These are phyloP conservation scores for Leccinum fuscescens DNA, from an alignment of 1,284 basidiomycete species.

Conservation along the genomic window DNA sequence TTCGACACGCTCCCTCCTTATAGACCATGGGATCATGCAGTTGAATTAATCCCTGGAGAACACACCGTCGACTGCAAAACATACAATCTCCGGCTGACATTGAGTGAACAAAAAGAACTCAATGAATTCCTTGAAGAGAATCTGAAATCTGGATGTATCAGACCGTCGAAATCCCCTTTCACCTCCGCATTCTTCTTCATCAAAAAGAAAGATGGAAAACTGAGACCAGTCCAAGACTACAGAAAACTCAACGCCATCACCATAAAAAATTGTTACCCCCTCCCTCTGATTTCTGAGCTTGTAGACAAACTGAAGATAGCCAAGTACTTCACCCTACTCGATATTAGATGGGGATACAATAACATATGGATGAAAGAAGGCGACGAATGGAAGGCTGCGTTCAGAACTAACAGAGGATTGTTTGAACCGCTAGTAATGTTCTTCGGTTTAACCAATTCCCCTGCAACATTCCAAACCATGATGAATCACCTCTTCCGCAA, in stretches of 20 bases:
- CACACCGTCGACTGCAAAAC: neutral
- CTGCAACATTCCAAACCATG: neutral
- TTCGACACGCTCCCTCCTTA: neutral
- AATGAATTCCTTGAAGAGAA: neutral
- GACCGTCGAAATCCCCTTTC: neutral
- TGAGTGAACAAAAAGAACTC: no score
- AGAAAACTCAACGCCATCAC: neutral
- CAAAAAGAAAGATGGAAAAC: neutral
- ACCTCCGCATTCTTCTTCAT: neutral
- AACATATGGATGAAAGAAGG: neutral
- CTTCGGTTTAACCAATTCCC: neutral
- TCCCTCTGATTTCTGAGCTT: neutral
- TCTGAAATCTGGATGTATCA: neutral
- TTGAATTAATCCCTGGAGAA: neutral
- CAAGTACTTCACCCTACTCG: neutral
- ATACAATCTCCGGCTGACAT: neutral
- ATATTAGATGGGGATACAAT: neutral
- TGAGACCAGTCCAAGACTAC: neutral
- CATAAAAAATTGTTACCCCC: neutral
- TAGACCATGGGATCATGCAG: neutral
- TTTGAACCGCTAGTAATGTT: neutral
- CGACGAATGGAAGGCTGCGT: neutral
- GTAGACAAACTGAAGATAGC: neutral
- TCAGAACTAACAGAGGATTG: neutral
- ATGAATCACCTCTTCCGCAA: neutral